Conservation (phyloP, 805 yeast species). For the Candida chilensis region DNA sequence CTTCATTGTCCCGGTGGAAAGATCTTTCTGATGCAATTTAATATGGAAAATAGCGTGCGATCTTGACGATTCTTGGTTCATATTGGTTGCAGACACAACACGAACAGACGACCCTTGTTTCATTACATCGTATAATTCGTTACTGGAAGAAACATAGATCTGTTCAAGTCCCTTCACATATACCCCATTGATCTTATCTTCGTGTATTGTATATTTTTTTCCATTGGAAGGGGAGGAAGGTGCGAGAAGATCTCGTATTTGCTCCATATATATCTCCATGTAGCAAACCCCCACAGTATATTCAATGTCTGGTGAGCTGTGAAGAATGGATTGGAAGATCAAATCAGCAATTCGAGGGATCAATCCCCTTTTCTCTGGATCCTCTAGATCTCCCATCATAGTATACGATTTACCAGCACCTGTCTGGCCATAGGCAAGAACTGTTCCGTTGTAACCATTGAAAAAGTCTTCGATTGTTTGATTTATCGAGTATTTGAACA, state of each 20-base stretch:
- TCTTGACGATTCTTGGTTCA: constrained; percentile 69
- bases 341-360: constrained; percentile 66
- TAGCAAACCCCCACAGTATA: constrained; percentile 62
- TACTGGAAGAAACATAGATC: constrained; percentile 45
- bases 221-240: constrained; percentile 13
- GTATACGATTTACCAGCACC: constrained; percentile 74
- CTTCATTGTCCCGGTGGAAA: constrained; percentile 46
- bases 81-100: constrained; percentile 50
- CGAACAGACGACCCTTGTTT: constrained; percentile 49
- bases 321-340: constrained; percentile 46
- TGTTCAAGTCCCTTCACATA: constrained; percentile 65
- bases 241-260: constrained; percentile 60
- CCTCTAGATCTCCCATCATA: constrained; percentile 55
- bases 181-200: constrained; percentile 54
- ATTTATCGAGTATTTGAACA: constrained; percentile 49
- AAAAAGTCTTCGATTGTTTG: constrained; percentile 64
- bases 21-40: constrained; percentile 51
- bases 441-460: constrained; percentile 70
- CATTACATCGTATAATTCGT: constrained; percentile 51
- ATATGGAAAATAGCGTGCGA: constrained; percentile 77
- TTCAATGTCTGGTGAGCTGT: constrained; percentile 41
- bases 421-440: constrained; percentile 73
- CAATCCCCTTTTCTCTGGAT: constrained; percentile 41
- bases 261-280: constrained; percentile 79
- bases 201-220: constrained; percentile 46